Conservation (phyloP, 805 yeast genomes). For the Diddensiella transvaalensis region DNA sequence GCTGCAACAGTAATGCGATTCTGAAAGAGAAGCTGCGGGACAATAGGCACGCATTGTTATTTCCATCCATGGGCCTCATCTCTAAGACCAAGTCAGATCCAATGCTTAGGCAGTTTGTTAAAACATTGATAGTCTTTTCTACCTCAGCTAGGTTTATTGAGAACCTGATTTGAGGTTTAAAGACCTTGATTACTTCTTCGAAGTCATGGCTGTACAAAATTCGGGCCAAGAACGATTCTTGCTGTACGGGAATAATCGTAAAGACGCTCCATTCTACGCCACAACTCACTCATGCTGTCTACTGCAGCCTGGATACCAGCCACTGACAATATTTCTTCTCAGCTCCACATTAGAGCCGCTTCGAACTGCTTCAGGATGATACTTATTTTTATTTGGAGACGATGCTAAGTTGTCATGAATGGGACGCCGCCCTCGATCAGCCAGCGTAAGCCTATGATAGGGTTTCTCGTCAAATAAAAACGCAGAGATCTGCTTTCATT, state of each 20-base stretch:
- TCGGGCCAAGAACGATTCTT: not conserved
- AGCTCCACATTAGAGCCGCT: not conserved
- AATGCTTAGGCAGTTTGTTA: not conserved
- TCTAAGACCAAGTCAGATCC: not conserved
- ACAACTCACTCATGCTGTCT: not conserved
- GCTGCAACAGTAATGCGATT: too few species aligned
- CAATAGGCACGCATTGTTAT: not conserved
- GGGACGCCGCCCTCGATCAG: not conserved
- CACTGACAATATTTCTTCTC: not conserved
- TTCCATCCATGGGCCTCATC: not conserved
- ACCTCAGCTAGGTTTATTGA: not conserved
- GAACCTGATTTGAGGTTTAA: not conserved
- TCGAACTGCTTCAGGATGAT: not conserved
- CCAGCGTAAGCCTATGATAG: not conserved
- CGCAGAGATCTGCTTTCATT: not conserved
- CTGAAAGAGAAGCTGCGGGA: not conserved
- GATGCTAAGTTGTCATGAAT: not conserved
- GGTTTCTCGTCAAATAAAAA: not conserved
- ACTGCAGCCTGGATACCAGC: not conserved
- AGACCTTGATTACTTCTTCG: not conserved
- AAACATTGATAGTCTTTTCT: not conserved
- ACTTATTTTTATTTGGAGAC: not conserved
- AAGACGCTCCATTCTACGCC: not conserved
- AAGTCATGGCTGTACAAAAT: not conserved
- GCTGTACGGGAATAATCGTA: not conserved